Percentiles rank a stretch among this genome's conserved stretches.
Evolutionary conservation across 2,329 filamentous ascomycete species (phyloP).

Genomic region (Colletotrichum tamarilloi): DNA sequence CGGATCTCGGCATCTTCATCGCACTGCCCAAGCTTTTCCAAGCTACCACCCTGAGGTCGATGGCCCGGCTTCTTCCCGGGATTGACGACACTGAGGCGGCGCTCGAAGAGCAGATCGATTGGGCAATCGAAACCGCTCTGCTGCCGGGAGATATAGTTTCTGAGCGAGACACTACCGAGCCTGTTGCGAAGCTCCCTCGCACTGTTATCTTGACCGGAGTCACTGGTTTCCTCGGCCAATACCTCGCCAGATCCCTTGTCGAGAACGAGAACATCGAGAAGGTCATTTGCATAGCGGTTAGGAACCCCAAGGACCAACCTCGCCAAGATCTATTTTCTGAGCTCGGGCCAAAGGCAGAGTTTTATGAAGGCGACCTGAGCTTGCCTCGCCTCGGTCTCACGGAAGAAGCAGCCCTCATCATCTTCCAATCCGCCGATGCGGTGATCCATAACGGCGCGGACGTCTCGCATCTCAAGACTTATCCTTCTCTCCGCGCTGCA

Average conservation of each 20-base stretch:
- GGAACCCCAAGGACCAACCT: neutral
- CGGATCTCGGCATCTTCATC: slow-evolving; percentile 42
- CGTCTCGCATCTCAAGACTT: slow-evolving; percentile 46
- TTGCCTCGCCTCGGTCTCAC: slow-evolving; percentile 51
- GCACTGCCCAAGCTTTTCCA: slow-evolving; percentile 47
- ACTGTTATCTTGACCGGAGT: slow-evolving; percentile 35
- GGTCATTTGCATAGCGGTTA: slow-evolving; percentile 33
- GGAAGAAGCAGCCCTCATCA: slow-evolving; percentile 14
- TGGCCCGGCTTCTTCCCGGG: slow-evolving; percentile 42
- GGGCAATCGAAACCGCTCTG: slow-evolving; percentile 49
- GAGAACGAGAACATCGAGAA: slow-evolving; percentile 23
- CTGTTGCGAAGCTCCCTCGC: neutral
- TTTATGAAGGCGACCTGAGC: slow-evolving; percentile 47
- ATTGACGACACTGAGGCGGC: slow-evolving; percentile 32
- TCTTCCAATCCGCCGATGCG: slow-evolving; percentile 45
- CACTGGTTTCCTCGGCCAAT: slow-evolving; percentile 36
- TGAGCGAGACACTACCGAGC: neutral
- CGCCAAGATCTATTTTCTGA: neutral
- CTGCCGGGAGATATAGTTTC: neutral
- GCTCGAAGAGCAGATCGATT: slow-evolving; percentile 8
- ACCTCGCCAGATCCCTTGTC: slow-evolving; percentile 32
- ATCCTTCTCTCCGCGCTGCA: slow-evolving; percentile 39
- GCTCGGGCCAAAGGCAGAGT: neutral
- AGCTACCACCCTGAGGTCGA: slow-evolving; percentile 46
- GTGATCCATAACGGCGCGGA: slow-evolving; percentile 63